phyloP scores from a whole-genome alignment of 108 stramenopile species.

The Skeletonema grethae region DNA sequence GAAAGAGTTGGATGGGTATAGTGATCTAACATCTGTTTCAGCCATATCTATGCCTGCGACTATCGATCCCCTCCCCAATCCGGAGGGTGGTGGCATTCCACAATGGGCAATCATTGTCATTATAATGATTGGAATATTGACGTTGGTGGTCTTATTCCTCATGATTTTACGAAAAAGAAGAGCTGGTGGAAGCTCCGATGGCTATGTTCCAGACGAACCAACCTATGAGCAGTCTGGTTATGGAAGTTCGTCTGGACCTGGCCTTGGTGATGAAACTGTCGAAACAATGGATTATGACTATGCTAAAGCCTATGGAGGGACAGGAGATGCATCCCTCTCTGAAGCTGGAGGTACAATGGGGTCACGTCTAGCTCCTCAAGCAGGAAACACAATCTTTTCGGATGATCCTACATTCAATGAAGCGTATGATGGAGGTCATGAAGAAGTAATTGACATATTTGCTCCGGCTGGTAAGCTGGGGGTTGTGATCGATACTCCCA shows the following conservation, averaged over 20 bases:
- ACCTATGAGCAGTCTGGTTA: background rate
- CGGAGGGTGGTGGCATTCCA: background rate
- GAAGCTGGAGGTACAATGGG: constrained; percentile 84
- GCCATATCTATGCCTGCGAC: background rate
- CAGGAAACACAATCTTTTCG: constrained; percentile 58
- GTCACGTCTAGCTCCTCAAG: constrained; percentile 57
- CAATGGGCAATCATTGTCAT: constrained; percentile 3
- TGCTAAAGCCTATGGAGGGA: constrained; percentile 82
- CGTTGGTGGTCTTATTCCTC: background rate
- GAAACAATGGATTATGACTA: constrained; percentile 88
- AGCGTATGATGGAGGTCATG: constrained; percentile 54
- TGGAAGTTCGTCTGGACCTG: constrained; percentile 5
- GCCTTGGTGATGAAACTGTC: constrained; percentile 22
- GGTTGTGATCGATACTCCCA: constrained; percentile 90
- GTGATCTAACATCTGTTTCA: constrained; percentile 17
- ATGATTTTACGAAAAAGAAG: background rate
- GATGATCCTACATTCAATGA: constrained; percentile 41
- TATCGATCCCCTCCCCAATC: background rate
- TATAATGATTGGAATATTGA: background rate
- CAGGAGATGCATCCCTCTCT: constrained; percentile 65
- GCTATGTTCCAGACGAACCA: background rate
- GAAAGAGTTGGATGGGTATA: constrained; percentile 6
- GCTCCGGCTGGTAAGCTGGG: constrained; percentile 90
- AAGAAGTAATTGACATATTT: constrained; percentile 74
- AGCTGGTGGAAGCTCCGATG: background rate